Percentiles rank a stretch among this genome's conserved stretches.
Evolutionary conservation across 176 grass and related monocot species (phyloP).

Genomic region (Oryza rufipogon): DNA sequence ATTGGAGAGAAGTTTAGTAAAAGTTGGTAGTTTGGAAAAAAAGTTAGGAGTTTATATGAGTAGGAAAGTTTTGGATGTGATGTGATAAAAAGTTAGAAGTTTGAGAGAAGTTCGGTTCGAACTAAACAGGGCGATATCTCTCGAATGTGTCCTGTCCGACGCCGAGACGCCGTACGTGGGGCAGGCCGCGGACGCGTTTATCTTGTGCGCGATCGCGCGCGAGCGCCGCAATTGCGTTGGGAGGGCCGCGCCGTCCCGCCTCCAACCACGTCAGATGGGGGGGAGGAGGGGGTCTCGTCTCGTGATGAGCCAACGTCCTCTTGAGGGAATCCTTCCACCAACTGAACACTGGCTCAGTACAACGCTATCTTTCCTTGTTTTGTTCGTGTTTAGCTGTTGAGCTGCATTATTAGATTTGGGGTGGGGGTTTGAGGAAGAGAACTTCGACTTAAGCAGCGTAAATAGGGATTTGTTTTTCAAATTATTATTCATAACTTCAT

Average conservation of each 20-base stretch:
- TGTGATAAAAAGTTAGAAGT: too few species aligned
- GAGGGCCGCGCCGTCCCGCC: not conserved
- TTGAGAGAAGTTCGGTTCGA: too few species aligned
- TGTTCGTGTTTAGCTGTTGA: not conserved
- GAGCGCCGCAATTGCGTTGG: not conserved
- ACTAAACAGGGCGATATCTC: too few species aligned
- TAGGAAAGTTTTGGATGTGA: too few species aligned
- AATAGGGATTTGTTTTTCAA: not conserved
- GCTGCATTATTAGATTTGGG: not conserved
- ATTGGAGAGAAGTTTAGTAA: too few species aligned
- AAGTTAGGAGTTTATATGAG: too few species aligned
- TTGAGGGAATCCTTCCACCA: not conserved
- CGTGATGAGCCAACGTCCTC: not conserved
- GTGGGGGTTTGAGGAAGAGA: not conserved
- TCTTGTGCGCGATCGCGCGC: not conserved
- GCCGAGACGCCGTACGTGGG: not conserved
- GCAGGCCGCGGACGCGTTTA: not conserved
- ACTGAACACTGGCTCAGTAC: not conserved
- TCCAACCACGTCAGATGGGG: not conserved
- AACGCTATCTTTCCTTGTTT: not conserved
- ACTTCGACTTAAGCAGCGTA: not conserved
- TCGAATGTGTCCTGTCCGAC: not conserved
- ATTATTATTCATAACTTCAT: not conserved
- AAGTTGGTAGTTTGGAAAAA: too few species aligned
- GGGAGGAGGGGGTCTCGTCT: not conserved